Evolutionary conservation across 495 filamentous ascomycete species (phyloP), one percentile per base, ranked within the genome.

Genomic region (Friedmanniomyces simplex): DNA sequence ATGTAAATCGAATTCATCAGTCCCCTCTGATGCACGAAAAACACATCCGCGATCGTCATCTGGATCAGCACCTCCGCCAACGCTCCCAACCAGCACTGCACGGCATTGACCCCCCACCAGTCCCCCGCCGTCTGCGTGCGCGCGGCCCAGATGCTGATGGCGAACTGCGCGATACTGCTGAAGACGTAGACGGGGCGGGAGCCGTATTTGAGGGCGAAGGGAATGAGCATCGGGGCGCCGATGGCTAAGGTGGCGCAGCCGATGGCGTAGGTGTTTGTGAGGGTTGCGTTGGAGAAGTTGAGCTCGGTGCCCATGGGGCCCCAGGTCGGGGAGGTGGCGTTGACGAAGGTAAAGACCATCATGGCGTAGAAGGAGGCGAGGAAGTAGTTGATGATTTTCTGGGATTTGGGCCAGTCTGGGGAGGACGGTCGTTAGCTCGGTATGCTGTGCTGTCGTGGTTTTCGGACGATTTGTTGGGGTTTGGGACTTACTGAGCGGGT

Each of bases 21-120:
- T 0, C 67, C 75, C 47, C 71, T 69, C 50, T 77, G 69, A 51
- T 78, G 77, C 0, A 76, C 72, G 52, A 78, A 78, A 58, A 73
- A 79, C 37, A 79, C 39, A 52, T 78, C 75, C 0, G 72, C 69
- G 13, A 77, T 66, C 0, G 73, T 76, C 54, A 79, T 71, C 57
- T 76, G 75, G 18, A 76, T 70, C 3, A 77, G 52, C 8, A 68
- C 66, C 51, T 79, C 76, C 18, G 63, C 67, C 34, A 76, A 61
- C 1, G 74, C 71, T 28, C 73, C 74, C 0, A 66, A 66, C 5
- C 72, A 51, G 0, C 74, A 69, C 8, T 61, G 63, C 1, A 77
- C 50, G 2, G 70, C 34, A 49, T 74, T 74, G 18, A 60, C 57
- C 0, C 55, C 65, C 10, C 76, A 65, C 18, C 70, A 57, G 3